These are phyloP conservation scores for Helotiales sp. DNA, from an alignment of 2,329 filamentous ascomycete genomes.

Conservation along the genomic window DNA sequence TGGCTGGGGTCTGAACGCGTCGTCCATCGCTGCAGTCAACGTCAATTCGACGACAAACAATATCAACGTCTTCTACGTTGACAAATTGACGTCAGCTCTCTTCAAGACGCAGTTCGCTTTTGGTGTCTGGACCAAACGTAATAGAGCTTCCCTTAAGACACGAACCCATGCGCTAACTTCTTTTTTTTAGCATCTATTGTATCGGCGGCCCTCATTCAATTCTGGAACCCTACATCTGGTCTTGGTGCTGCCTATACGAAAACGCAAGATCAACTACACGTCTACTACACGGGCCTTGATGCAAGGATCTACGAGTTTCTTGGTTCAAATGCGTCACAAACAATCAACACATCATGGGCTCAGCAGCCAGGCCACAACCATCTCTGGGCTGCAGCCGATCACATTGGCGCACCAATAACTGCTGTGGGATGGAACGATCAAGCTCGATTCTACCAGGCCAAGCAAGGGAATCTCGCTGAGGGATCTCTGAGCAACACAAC, in stretches of 20 bases:
- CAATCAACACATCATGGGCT: constrained; percentile 20
- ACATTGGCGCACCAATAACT: constrained; percentile 30
- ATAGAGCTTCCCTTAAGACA: not conserved
- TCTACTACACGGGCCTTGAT: constrained; percentile 36
- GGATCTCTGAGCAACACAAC: constrained; percentile 25
- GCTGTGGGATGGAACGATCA: constrained; percentile 34
- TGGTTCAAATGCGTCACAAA: constrained; percentile 22
- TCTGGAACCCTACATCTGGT: constrained; percentile 32
- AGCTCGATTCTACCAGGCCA: constrained; percentile 29
- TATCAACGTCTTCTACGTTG: constrained; percentile 34
- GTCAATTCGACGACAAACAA: constrained; percentile 34
- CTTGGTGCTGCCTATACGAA: constrained; percentile 28
- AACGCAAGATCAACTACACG: constrained; percentile 28
- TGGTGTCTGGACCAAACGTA: constrained; percentile 33
- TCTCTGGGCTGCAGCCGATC: constrained; percentile 31
- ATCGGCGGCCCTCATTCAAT: constrained; percentile 15
- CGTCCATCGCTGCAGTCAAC: constrained; percentile 33
- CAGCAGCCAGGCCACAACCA: constrained; percentile 25
- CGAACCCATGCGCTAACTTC: not conserved
- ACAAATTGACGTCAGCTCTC: constrained; percentile 24
- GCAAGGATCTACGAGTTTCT: constrained; percentile 33
- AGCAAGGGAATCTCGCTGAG: constrained; percentile 23
- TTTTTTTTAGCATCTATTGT: constrained; percentile 16
- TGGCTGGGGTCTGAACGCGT: constrained; percentile 27
- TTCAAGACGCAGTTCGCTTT: constrained; percentile 28